Percentiles rank a stretch among this genome's conserved stretches.
phyloP scores from a whole-genome alignment of 768 basidiomycete species.

The Rhodotorula graminis region DNA sequence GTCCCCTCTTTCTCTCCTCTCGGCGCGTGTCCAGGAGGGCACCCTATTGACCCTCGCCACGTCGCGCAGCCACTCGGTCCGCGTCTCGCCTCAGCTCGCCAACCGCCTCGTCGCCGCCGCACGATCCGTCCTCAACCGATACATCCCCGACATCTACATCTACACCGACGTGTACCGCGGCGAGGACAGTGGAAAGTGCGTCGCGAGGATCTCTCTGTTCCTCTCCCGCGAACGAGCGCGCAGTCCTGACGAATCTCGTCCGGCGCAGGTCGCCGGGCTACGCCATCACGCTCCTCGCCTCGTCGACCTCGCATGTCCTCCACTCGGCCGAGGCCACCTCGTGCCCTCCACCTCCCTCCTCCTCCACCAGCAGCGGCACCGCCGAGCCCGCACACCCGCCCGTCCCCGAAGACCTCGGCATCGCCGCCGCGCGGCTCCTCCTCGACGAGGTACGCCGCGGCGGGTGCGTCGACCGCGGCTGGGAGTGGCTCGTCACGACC shows the following conservation, averaged over 20 bases:
- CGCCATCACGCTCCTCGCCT: slow-evolving; percentile 80
- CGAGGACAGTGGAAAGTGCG: slow-evolving; percentile 92
- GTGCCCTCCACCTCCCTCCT: slow-evolving; percentile 54
- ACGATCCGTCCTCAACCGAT: slow-evolving; percentile 86
- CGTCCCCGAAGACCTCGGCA: slow-evolving; percentile 86
- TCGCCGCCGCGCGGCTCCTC: slow-evolving; percentile 71
- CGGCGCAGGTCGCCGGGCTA: slow-evolving; percentile 82
- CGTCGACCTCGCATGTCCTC: slow-evolving; percentile 83
- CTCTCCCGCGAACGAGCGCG: too few species aligned
- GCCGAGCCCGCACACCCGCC: slow-evolving; percentile 44
- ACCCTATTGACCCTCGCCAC: not conserved
- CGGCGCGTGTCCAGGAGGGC: not conserved
- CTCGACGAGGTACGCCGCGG: slow-evolving; percentile 72
- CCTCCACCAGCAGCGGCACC: not conserved
- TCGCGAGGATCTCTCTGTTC: not conserved
- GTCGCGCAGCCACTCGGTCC: slow-evolving; percentile 73
- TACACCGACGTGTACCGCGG: slow-evolving; percentile 99
- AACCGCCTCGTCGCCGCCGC: slow-evolving; percentile 95
- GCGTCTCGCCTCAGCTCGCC: slow-evolving; percentile 94
- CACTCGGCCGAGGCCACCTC: slow-evolving; percentile 84
- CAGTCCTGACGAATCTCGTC: not conserved
- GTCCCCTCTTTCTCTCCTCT: slow-evolving; percentile 45
- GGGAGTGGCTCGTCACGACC: slow-evolving; percentile 76
- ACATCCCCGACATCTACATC: slow-evolving; percentile 95
- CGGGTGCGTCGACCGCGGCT: slow-evolving; percentile 84